phyloP scores from a whole-genome alignment of 495 filamentous ascomycete species.

The Hypoxylon subgilvum region DNA sequence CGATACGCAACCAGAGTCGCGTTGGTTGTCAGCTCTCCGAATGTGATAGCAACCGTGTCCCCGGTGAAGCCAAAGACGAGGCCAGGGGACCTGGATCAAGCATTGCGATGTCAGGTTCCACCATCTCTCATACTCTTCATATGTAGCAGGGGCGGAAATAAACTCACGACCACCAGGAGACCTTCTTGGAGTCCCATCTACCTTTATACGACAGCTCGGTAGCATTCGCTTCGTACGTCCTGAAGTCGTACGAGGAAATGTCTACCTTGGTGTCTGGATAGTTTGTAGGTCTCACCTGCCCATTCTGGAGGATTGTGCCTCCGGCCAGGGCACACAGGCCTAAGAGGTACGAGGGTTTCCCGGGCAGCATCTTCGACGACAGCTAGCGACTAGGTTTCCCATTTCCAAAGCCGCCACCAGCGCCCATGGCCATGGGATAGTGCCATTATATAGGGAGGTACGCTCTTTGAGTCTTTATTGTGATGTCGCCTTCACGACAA shows the following conservation, averaged over 20 bases:
- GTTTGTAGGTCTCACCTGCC: constrained; percentile 57
- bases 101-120: neutral
- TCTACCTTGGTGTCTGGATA: constrained; percentile 58
- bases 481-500: too few relatives aligned
- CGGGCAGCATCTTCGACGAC: constrained; percentile 27
- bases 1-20: constrained; percentile 67
- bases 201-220: constrained; percentile 72
- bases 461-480: too few relatives aligned
- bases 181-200: constrained; percentile 69
- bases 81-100: constrained; percentile 57
- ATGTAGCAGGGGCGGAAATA: neutral
- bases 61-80: constrained; percentile 70
- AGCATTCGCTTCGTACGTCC: constrained; percentile 60
- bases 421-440: neutral
- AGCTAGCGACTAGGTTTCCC: too few relatives aligned
- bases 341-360: constrained; percentile 20
- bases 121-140: neutral
- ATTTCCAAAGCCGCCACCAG: neutral
- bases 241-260: constrained; percentile 44
- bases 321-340: constrained; percentile 39
- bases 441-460: too few relatives aligned
- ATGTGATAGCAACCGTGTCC: constrained; percentile 66
- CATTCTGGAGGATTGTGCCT: constrained; percentile 67
- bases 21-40: constrained; percentile 62
- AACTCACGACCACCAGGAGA: constrained; percentile 69